Conservation (phyloP, 176 grass and related monocot species). For the Avena atlantica region DNA sequence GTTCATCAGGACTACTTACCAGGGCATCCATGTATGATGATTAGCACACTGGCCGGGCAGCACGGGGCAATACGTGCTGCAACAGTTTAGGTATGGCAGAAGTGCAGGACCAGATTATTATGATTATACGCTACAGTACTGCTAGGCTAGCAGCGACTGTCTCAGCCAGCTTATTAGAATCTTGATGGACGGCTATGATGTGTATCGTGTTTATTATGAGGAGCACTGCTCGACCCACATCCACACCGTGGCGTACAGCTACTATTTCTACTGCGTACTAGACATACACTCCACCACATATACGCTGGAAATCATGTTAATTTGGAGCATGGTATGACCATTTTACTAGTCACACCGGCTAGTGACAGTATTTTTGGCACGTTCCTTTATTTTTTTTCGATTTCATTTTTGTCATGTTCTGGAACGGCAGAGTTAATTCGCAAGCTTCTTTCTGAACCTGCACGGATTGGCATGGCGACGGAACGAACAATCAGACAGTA, state of each 20-base stretch:
- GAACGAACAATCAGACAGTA: constrained; percentile 19
- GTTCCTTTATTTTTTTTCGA: not conserved
- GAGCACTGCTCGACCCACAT: too few relatives aligned
- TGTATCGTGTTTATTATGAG: too few relatives aligned
- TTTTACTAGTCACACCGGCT: not conserved
- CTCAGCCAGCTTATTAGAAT: not conserved
- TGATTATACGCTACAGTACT: not conserved
- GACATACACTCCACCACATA: not conserved
- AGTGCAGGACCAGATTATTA: constrained; percentile 8
- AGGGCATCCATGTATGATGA: not conserved
- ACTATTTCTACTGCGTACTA: too few relatives aligned
- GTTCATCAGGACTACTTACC: not conserved
- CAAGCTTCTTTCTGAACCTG: not conserved
- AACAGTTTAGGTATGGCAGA: not conserved
- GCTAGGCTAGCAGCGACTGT: not conserved
- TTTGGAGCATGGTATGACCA: not conserved
- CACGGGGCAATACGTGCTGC: constrained; percentile 4
- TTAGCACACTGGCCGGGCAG: not conserved
- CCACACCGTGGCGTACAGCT: too few relatives aligned
- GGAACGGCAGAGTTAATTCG: not conserved
- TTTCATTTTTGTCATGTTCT: not conserved
- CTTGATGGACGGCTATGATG: not conserved
- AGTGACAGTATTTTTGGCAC: not conserved
- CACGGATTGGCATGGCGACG: constrained; percentile 20
- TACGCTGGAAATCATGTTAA: not conserved